Evolutionary conservation across 108 stramenopile genomes (phyloP), one percentile per base, ranked within the genome.

Genomic region (Nitzschia putrida): DNA sequence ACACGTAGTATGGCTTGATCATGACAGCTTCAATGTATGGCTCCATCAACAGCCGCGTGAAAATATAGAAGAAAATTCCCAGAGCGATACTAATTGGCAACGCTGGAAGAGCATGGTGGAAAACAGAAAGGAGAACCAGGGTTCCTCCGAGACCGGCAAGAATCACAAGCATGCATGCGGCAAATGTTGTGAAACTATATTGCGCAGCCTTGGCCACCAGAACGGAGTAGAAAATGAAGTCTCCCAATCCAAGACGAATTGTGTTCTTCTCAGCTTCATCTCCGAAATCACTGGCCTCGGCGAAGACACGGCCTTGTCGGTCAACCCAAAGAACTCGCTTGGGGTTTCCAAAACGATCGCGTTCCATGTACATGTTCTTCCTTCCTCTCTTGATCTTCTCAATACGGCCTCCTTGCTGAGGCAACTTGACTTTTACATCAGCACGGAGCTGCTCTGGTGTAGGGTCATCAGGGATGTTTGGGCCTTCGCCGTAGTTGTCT

Each of bases 221-320:
- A 23, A 98, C 98, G 61, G 84, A 86, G 79, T 98, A 98, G 59
- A 98, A 98, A 22, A 98, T 96, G 61, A 98, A 98, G 77, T 98
- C 98, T 39, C 97, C 97, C 41, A 86, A 53, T 26, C 85, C 85
- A 39, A 86, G 68, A 38, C 83, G 82, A 52, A 86, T 87, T 12
- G 77, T 74, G 63, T 81, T 81, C 52, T 57, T 61, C 37, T 78
- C 77, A 44, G 80, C 80, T 23, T 82, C 72, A 11, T 85, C 81
- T 45, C 79, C 83, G 41, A 81, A 80, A 26, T 77, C 72, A 20
- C 56, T 43, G 41, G 80, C 63, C 66, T 88, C 90, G 25, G 89
- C 89, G 78, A 87, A 93, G 12, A 88, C 92, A 53, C 88, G 88
- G 10, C 92, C 92, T 40, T 78, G 64, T 5, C 77, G 68, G 52